Percentiles rank a stretch among this genome's conserved stretches.
Conservation (phyloP, 768 basidiomycete genomes). For the Boletellus emodensis region DNA sequence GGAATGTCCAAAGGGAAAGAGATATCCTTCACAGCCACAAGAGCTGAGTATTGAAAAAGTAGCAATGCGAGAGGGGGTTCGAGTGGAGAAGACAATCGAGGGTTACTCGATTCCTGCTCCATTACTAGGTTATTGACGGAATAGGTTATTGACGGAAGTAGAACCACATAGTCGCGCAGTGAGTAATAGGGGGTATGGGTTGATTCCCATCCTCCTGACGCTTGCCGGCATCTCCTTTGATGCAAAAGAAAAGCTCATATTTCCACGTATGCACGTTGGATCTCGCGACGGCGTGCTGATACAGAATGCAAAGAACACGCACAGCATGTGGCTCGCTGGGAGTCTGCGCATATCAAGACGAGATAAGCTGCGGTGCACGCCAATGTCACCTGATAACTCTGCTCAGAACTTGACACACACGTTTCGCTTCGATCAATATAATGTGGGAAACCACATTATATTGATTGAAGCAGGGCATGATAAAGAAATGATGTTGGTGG, state of each 20-base stretch:
- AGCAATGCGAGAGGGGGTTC: slow-evolving; percentile 37
- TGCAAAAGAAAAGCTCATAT: too few species aligned
- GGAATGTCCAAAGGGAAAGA: slow-evolving; percentile 38
- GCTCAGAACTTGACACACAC: not conserved
- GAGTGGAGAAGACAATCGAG: not conserved
- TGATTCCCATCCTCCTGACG: too few species aligned
- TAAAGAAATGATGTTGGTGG: not conserved
- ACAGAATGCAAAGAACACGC: not conserved
- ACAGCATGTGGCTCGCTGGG: not conserved
- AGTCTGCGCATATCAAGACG: too few species aligned
- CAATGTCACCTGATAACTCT: not conserved
- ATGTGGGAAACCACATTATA: not conserved
- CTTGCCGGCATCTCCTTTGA: too few species aligned
- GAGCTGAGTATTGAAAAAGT: slow-evolving; percentile 49
- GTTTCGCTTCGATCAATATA: too few species aligned
- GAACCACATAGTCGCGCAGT: too few species aligned
- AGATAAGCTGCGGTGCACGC: too few species aligned
- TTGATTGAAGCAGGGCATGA: not conserved
- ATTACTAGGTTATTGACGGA: not conserved
- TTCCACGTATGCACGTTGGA: too few species aligned
- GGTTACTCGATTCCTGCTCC: not conserved
- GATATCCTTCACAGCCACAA: slow-evolving; percentile 43
- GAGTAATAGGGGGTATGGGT: too few species aligned
- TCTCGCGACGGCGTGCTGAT: not conserved
- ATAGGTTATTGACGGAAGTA: too few species aligned